Evolutionary conservation across 768 basidiomycete species (phyloP), one percentile per base, ranked within the genome.

Genomic region (Coprinellus micaceus): DNA sequence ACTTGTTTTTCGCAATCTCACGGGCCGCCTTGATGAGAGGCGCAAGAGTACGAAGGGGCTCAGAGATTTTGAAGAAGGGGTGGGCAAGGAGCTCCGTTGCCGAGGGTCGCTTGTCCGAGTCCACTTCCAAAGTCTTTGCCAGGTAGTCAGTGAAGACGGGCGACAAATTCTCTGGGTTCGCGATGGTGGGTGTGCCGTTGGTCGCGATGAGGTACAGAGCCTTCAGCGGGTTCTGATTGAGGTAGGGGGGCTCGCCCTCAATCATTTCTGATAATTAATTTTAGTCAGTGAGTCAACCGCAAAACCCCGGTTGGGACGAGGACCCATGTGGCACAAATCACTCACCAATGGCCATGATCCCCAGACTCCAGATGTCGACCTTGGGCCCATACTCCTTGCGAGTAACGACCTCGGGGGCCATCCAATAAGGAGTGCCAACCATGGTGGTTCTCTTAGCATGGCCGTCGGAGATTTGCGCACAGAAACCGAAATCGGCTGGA

Each of bases 381-480:
- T 98, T 98, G 13, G 95, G 91, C 0, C 95, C 95, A 69, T 97
- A 97, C 73, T 97, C 95, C 71, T 97, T 97, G 53, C 94, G 85
- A 24, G 94, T 98, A 61, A 97, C 95, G 47, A 98, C 95, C 69
- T 98, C 95, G 0, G 95, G 95, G 0, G 95, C 95, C 95, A 98
- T 97, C 95, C 95, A 98, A 69, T 98, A 98, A 1, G 95, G 95
- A 0, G 95, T 97, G 2, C 95, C 95, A 49, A 98, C 94, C 95
- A 98, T 98, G 33, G 95, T 97, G 33, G 94, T 96, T 25, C 95
- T 86, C 74, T 97, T 97, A 3, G 93, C 85, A 60, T 89, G 85
- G 9, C 85, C 85, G 63, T 94, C 91, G 21, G 94, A 93, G 54
- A 97, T 91, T 72, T 97, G 94, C 2, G 95, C 95, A 60, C 94